Base-by-base conservation (phyloP, 139 green algal genomes). In the Monoraphidium neglectum region DNA sequence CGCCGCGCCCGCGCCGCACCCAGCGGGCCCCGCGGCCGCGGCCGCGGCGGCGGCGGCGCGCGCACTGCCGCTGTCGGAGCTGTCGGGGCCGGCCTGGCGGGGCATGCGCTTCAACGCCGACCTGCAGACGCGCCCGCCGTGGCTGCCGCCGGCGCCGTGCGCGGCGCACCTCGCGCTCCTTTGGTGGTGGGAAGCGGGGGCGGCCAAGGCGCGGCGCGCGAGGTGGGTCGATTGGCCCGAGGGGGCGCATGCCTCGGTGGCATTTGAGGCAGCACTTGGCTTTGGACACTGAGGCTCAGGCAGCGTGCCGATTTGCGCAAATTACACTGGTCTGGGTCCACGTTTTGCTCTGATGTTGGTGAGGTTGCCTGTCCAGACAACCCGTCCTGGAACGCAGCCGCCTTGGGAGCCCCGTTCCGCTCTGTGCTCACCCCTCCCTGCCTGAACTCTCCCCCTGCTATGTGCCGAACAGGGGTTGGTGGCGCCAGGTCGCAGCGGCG, bases 31-130 rank as follows among this genome's bases (percentile, higher is more conserved):
- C 36, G 63, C 18, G 28, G 64, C 32, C 6, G 32, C 24, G 12
- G 36, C 68, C 8, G 38, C 15, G 46, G 43, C 36, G 40, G 47
- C n/a, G 24, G 63, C 62, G 3, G 73, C 47, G 2, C 30, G 23
- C 35, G 38, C 60, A 23, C 49, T 76, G 33, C 40, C 67, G 12
- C 51, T 74, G 70, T 1, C 2, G 26, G 38, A 76, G 15, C 32
- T 68, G 63, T 18, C 49, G 36, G 70, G 33, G n/a, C 51, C 51
- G 33, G 51, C 51, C 33, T 78, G 53, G 46, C 43, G 32, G 13
- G 53, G 36, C 0, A 61, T 76, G 65, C 77, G 87, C 0, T 96
- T 93, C 77, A 93, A 96, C 56, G 88, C 91, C 47, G 92, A 97
- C 73, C 81, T 97, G 5, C 72, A 65, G 23, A 86, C 75, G 0